Conservation (phyloP, 139 green algal genomes). For the Picochlorum sp. region DNA sequence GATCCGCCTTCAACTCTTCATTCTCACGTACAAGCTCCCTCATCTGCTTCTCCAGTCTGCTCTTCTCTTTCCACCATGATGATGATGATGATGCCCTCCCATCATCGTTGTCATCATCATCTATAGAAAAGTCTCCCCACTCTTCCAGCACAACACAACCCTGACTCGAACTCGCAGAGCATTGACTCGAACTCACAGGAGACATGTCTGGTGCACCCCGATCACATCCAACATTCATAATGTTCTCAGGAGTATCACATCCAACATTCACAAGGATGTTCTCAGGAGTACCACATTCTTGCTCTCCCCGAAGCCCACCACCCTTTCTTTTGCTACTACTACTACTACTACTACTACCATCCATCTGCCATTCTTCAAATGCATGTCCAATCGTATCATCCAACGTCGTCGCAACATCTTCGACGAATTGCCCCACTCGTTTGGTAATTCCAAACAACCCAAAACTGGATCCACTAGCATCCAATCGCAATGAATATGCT, state of each 20-base stretch:
- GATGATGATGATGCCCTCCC: too few species aligned
- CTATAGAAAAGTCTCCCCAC: too few species aligned
- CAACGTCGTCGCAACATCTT: slow-evolving; percentile 29
- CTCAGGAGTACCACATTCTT: neutral
- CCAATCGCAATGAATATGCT: too few species aligned
- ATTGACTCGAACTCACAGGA: neutral
- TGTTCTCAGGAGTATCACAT: neutral
- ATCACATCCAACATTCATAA: neutral
- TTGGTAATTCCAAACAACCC: slow-evolving; percentile 13
- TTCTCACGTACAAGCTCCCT: neutral
- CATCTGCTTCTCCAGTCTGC: slow-evolving; percentile 5
- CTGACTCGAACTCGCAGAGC: too few species aligned
- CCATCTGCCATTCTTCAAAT: slow-evolving; percentile 26
- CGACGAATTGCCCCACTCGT: slow-evolving; percentile 27
- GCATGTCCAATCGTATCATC: slow-evolving; percentile 32
- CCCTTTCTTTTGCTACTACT: neutral
- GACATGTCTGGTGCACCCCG: neutral
- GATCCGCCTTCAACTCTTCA: slow-evolving; percentile 1
- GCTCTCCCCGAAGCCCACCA: neutral
- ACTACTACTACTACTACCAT: too few species aligned
- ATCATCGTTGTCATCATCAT: too few species aligned
- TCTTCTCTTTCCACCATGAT: neutral
- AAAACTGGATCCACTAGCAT: neutral
- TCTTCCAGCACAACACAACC: neutral
- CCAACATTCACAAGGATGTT: too few species aligned